These are phyloP conservation scores for Dioscorea alata DNA, from an alignment of 106 monocot genomes.

Conservation along the genomic window DNA sequence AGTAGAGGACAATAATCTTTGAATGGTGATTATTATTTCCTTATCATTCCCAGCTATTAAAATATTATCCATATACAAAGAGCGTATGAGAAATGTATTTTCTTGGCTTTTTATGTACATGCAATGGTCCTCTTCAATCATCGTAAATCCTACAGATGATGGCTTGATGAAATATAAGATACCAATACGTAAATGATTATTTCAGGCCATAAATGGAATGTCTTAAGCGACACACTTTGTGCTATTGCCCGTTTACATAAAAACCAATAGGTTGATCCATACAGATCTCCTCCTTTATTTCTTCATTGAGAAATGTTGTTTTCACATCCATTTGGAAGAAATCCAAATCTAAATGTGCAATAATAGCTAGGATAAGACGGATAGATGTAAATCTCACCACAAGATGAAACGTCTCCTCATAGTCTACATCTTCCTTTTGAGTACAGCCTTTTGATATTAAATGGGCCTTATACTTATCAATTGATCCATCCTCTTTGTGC, in stretches of 20 bases:
- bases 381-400: constrained; percentile 1
- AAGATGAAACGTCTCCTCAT: background rate
- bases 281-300: background rate
- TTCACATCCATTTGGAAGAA: background rate
- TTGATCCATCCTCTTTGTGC: background rate
- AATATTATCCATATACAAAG: background rate
- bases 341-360: background rate
- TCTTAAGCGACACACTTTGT: background rate
- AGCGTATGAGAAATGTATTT: constrained; percentile 1
- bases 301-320: background rate
- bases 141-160: background rate
- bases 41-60: background rate
- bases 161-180: background rate
- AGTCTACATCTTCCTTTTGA: background rate
- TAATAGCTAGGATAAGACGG: background rate
- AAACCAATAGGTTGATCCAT: background rate
- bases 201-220: background rate
- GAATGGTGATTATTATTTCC: background rate
- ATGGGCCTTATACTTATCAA: background rate
- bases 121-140: constrained; percentile 6
- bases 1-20: background rate
- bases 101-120: background rate
- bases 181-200: background rate
- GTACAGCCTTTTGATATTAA: background rate
- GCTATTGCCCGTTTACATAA: background rate